Evolutionary conservation across 139 green algal species (phyloP).

Genomic region (Marvania coccoides): DNA sequence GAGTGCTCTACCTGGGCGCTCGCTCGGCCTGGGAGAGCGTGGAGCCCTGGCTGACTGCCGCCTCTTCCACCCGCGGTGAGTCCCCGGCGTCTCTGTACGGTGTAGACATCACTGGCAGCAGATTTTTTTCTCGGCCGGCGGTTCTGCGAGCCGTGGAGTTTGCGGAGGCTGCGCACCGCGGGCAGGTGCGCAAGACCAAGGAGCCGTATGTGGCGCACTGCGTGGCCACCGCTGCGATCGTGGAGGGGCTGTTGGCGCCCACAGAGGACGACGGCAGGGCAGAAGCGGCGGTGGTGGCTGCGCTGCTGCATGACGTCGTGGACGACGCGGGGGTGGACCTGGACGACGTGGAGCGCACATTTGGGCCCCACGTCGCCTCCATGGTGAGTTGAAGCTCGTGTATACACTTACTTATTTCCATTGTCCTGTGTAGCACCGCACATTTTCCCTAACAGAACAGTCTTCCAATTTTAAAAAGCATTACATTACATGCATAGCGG

Average conservation of each 20-base stretch:
- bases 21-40: conserved; percentile 21
- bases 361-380: conserved; percentile 59
- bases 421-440: too few species aligned
- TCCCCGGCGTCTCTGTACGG: conserved; percentile 36
- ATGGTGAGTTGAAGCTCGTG: too few species aligned
- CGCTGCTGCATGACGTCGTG: conserved; percentile 90
- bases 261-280: conserved; percentile 48
- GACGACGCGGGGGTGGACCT: conserved; percentile 73
- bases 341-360: conserved; percentile 46
- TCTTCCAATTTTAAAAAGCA: too few species aligned
- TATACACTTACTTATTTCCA: too few species aligned
- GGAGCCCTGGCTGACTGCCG: conserved; percentile 11
- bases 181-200: conserved; percentile 64
- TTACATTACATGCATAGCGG: too few species aligned
- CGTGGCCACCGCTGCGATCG: conserved; percentile 86
- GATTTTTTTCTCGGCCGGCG: conserved; percentile 38
- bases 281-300: conserved; percentile 66
- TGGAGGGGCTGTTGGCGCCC: conserved; percentile 51
- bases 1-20: conserved; percentile 10
- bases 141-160: conserved; percentile 70
- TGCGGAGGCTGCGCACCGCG: conserved; percentile 68
- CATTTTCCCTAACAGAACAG: too few species aligned
- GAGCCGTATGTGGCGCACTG: conserved; percentile 91
- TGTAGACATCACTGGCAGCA: conserved; percentile 50
- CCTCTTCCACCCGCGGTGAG: not conserved